phyloP scores from a whole-genome alignment of 2,329 filamentous ascomycete genomes.

The Fusarium torreyae region DNA sequence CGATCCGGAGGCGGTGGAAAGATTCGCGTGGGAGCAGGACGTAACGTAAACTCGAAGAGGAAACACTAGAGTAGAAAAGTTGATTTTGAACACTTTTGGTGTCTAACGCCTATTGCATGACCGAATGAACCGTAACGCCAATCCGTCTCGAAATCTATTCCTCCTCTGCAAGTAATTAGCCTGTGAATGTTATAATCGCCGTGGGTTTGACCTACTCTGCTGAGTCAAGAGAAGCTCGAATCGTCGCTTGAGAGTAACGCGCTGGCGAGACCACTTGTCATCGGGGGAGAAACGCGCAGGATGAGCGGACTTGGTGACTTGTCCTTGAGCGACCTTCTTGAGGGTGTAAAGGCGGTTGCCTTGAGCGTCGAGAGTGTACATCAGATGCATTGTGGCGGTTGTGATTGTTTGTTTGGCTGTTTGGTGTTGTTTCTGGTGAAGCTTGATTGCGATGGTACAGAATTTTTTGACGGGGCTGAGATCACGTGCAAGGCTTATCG shows the following conservation, averaged over 20 bases:
- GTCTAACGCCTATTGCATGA: constrained; percentile 38
- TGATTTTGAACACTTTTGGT: constrained; percentile 34
- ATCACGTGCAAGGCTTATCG: constrained; percentile 48
- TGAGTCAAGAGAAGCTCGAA: constrained; percentile 91
- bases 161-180: constrained; percentile 45
- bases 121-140: constrained; percentile 41
- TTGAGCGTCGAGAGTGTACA: constrained; percentile 86
- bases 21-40: constrained; percentile 86
- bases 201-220: constrained; percentile 64
- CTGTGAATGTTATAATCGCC: not conserved
- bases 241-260: constrained; percentile 94
- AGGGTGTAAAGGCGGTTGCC: constrained; percentile 96
- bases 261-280: constrained; percentile 98
- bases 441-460: constrained; percentile 23
- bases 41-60: constrained; percentile 86
- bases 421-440: constrained; percentile 23
- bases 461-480: constrained; percentile 34
- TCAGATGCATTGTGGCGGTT: constrained; percentile 68
- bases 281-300: constrained; percentile 97
- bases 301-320: constrained; percentile 96
- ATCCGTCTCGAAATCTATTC: constrained; percentile 30
- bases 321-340: constrained; percentile 86
- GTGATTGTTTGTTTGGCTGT: constrained; percentile 3
- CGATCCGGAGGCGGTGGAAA: constrained; percentile 75
- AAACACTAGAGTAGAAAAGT: constrained; percentile 58